phyloP scores from a whole-genome alignment of 2,329 filamentous ascomycete genomes.

The Phoma sp. region DNA sequence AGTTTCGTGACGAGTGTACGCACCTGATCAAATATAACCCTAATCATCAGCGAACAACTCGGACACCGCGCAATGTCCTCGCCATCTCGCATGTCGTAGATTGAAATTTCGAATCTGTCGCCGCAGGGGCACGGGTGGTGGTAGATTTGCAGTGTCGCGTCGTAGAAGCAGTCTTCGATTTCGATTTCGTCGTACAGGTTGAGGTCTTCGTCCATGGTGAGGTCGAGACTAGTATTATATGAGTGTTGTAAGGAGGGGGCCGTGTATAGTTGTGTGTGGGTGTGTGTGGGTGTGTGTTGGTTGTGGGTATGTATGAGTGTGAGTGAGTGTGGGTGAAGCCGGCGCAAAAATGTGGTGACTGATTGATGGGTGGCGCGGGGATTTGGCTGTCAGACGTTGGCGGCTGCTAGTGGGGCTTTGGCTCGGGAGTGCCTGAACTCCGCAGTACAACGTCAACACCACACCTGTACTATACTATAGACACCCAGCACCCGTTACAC shows the following conservation, averaged over 20 bases:
- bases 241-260: no score
- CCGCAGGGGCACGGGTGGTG: constrained; percentile 97
- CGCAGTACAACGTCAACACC: no score
- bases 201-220: constrained; percentile 47
- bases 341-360: constrained; percentile 11
- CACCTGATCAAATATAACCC: constrained; percentile 89
- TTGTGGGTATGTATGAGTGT: not conserved
- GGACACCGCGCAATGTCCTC: constrained; percentile 97
- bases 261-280: not conserved
- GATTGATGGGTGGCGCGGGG: constrained; percentile 1
- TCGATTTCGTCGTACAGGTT: constrained; percentile 97
- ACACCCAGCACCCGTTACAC: no score
- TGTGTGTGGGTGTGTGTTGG: not conserved
- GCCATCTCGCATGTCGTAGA: constrained; percentile 84
- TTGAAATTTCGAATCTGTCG: constrained; percentile 90
- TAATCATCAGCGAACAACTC: constrained; percentile 95
- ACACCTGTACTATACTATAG: no score
- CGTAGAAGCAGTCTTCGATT: constrained; percentile 93
- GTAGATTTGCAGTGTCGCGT: constrained; percentile 90
- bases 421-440: constrained; percentile 1
- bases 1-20: no score
- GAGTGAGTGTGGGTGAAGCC: not conserved
- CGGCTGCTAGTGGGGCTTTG: not conserved
- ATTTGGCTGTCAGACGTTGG: not conserved
- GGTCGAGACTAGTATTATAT: no score